These are phyloP conservation scores for Zygosaccharomyces sapae DNA, from an alignment of 1,139 yeast genomes.

Conservation along the genomic window DNA sequence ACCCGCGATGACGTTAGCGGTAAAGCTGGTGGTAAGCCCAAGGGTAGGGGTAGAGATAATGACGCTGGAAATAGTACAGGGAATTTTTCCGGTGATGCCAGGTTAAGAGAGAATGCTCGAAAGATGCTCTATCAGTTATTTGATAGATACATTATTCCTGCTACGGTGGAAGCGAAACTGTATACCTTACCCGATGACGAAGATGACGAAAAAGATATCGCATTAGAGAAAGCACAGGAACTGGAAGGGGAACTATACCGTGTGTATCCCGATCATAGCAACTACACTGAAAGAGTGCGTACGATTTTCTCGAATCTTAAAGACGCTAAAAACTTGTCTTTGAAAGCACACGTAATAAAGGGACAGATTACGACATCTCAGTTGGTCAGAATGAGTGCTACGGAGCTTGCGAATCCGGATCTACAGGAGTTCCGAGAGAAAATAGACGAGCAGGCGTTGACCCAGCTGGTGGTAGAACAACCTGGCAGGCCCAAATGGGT, in stretches of 20 bases:
- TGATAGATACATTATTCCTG: constrained; percentile 42
- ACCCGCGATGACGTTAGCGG: constrained; percentile 6
- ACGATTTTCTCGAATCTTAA: constrained; percentile 51
- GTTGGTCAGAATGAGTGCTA: constrained; percentile 55
- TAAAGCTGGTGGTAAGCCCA: not conserved
- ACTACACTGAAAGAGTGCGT: constrained; percentile 52
- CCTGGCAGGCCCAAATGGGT: constrained; percentile 59
- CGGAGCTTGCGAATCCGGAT: constrained; percentile 69
- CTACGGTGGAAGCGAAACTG: constrained; percentile 35
- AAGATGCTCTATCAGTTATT: constrained; percentile 40
- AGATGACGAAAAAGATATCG: constrained; percentile 28
- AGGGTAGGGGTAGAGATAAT: not conserved
- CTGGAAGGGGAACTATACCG: constrained; percentile 42
- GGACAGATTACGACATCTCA: constrained; percentile 47
- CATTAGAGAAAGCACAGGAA: constrained; percentile 41
- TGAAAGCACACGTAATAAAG: constrained; percentile 47
- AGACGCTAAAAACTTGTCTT: constrained; percentile 47
- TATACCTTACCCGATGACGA: constrained; percentile 25
- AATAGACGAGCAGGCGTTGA: constrained; percentile 64
- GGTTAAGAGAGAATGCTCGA: constrained; percentile 43
- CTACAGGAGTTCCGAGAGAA: constrained; percentile 64
- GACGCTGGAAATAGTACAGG: constrained; percentile 10
- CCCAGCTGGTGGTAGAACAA: constrained; percentile 58
- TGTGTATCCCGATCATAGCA: constrained; percentile 39
- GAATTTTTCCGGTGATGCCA: constrained; percentile 16